phyloP scores from a whole-genome alignment of 345 rosid genomes.

The Kernera saxatilis region DNA sequence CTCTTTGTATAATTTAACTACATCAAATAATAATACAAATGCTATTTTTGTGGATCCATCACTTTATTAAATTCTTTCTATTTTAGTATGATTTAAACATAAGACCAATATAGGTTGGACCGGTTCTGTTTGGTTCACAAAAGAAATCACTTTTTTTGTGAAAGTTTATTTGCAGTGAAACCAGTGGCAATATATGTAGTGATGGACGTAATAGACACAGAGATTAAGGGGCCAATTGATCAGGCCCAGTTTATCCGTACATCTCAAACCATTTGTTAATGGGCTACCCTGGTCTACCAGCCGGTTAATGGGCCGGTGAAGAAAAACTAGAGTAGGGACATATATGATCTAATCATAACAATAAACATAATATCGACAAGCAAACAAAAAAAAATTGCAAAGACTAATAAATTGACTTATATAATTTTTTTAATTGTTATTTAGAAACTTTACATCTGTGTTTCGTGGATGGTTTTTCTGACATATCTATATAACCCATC shows the following conservation, averaged over 20 bases:
- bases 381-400: too few relatives aligned
- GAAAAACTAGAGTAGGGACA: not conserved
- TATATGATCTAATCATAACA: not conserved
- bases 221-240: not conserved
- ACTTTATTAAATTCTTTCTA: not conserved
- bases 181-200: not conserved
- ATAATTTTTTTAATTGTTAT: too few relatives aligned
- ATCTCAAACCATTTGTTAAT: not conserved
- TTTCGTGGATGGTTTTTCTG: too few relatives aligned
- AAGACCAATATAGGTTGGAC: conserved; percentile 6
- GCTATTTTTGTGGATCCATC: conserved; percentile 1
- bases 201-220: not conserved
- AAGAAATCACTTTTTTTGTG: not conserved
- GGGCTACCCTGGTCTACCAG: not conserved
- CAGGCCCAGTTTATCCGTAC: not conserved
- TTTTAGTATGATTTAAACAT: conserved; percentile 8
- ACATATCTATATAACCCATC: too few relatives aligned
- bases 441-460: too few relatives aligned
- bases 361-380: too few relatives aligned
- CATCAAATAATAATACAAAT: not conserved
- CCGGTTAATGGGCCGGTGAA: not conserved
- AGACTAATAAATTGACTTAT: too few relatives aligned
- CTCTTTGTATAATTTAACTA: not conserved
- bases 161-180: not conserved
- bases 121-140: not conserved